Conservation (phyloP, 2,329 filamentous ascomycete species). For the Trichoderma harzianum region DNA sequence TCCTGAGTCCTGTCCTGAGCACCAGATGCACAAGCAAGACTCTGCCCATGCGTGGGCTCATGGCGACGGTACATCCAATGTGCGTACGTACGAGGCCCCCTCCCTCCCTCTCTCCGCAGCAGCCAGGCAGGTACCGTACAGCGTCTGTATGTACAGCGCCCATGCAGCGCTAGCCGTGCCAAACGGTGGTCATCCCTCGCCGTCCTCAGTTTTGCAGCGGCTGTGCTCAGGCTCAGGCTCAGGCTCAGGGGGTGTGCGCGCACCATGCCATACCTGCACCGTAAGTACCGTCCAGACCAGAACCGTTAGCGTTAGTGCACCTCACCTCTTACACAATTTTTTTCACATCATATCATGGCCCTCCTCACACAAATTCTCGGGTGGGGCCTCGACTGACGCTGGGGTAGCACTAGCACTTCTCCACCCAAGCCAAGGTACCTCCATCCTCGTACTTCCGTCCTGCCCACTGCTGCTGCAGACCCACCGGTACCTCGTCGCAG, state of each 20-base stretch:
- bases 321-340: background rate
- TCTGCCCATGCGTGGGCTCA: background rate
- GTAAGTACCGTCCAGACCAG: background rate
- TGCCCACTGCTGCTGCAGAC: background rate
- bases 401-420: background rate
- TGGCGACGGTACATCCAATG: background rate
- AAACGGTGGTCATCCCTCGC: conserved; percentile 18
- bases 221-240: background rate
- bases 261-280: background rate
- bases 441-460: background rate
- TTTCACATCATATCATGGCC: background rate
- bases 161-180: conserved; percentile 13
- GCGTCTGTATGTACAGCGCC: conserved; percentile 26
- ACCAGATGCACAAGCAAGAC: background rate
- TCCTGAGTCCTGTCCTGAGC: conserved; percentile 11
- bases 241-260: background rate
- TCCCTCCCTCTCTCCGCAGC: conserved; percentile 30
- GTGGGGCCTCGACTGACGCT: background rate
- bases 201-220: background rate
- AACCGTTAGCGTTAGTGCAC: background rate
- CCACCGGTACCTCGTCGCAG: background rate
- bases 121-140: conserved; percentile 28
- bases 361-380: background rate
- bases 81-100: conserved; percentile 17
- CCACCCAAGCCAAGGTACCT: background rate